Percentiles rank a stretch among this genome's conserved stretches.
Evolutionary conservation across 2,329 filamentous ascomycete species (phyloP).

Genomic region (Xylariaceae sp.): DNA sequence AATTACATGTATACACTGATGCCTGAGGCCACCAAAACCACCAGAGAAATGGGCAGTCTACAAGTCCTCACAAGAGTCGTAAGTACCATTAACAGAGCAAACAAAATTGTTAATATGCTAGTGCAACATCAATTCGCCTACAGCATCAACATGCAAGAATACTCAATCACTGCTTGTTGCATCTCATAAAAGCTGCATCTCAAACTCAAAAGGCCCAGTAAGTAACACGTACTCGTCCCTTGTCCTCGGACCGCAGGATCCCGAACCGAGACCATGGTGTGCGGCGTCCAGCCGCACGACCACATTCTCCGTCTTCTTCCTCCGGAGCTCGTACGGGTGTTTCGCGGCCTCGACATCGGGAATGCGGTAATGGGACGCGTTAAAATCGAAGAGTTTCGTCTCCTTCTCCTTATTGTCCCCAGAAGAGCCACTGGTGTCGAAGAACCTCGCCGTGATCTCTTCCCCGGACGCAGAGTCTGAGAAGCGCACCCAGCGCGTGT

Average conservation of each 20-base stretch:
- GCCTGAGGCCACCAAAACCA: too few species aligned
- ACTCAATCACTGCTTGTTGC: neutral
- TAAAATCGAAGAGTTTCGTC: slow-evolving; percentile 45
- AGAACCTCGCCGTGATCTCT: slow-evolving; percentile 12
- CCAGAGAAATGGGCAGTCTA: too few species aligned
- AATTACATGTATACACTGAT: too few species aligned
- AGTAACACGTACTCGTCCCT: slow-evolving; percentile 42
- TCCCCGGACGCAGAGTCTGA: slow-evolving; percentile 20
- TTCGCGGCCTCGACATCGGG: slow-evolving; percentile 50
- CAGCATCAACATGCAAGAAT: too few species aligned
- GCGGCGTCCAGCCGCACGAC: slow-evolving; percentile 53
- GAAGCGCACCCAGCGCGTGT: slow-evolving; percentile 54
- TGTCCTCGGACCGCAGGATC: slow-evolving; percentile 55
- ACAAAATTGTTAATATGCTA: too few species aligned
- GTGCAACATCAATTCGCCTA: too few species aligned
- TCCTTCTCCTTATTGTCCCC: slow-evolving; percentile 29
- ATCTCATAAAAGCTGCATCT: slow-evolving; percentile 31
- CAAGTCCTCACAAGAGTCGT: too few species aligned
- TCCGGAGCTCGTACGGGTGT: slow-evolving; percentile 58
- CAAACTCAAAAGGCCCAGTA: slow-evolving; percentile 37
- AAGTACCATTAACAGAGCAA: too few species aligned
- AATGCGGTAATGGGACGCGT: slow-evolving; percentile 48
- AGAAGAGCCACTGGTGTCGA: neutral
- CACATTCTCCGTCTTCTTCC: slow-evolving; percentile 46
- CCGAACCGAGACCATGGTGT: slow-evolving; percentile 60